Evolutionary conservation across 768 basidiomycete species (phyloP).

Genomic region (Piloderma croceum): DNA sequence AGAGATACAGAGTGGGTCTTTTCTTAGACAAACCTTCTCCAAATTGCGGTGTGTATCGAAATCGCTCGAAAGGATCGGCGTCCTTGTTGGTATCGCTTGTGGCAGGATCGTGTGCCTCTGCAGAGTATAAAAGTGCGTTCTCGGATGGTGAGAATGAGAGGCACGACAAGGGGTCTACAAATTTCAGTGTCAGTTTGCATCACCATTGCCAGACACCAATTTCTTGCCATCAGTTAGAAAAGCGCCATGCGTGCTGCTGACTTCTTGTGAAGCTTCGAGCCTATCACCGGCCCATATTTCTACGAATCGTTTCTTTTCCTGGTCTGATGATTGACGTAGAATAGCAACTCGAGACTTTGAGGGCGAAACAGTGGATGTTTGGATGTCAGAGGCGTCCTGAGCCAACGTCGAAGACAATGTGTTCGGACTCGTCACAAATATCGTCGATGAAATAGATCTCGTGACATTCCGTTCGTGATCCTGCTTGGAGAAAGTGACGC

Average conservation of each 20-base stretch:
- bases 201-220: neutral
- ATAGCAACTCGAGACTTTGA: constrained; percentile 38
- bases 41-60: constrained; percentile 52
- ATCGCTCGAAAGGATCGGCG: constrained; percentile 35
- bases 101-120: constrained; percentile 46
- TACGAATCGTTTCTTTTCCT: constrained; percentile 42
- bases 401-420: constrained; percentile 19
- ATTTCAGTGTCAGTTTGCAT: no score
- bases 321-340: constrained; percentile 33
- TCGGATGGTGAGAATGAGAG: constrained; percentile 53
- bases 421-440: constrained; percentile 22
- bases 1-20: constrained; percentile 48
- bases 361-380: constrained; percentile 39
- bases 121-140: constrained; percentile 50
- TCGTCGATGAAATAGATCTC: constrained; percentile 36
- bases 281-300: constrained; percentile 51
- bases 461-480: constrained; percentile 50
- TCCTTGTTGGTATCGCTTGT: constrained; percentile 13
- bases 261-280: constrained; percentile 46
- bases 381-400: constrained; percentile 35
- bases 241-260: constrained; percentile 50
- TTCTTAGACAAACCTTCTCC: constrained; percentile 61
- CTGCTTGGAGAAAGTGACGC: constrained; percentile 40
- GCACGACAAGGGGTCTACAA: no score
- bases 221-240: constrained; percentile 60